Base-by-base conservation (phyloP, 371 early-diverging fungal genomes). In the Rhizomucor miehei region DNA sequence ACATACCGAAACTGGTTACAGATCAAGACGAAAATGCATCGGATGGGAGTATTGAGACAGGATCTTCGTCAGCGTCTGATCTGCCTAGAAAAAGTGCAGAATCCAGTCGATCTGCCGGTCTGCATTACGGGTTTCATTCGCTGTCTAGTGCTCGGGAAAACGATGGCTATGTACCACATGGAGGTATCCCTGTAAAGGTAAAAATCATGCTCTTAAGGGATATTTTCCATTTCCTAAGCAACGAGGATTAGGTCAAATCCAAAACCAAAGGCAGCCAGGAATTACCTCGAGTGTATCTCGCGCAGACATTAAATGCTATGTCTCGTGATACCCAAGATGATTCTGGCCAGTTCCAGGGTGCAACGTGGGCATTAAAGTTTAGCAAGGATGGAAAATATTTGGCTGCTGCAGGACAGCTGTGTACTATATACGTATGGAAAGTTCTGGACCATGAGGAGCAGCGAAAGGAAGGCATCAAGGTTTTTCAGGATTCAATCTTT, bases 351-450 rank as follows among this genome's bases (percentile, higher is more conserved):
- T 39, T 37, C 6, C 40, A 51, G 16, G 66, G 62, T n/a, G 79
- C 79, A 2, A 59, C 73, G 11, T 81, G 81, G 81, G 60, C 65
- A 12, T 55, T 89, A 69, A 70, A 82, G 49, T 91, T 93, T 57
- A 89, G 87, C 58, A 69, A 78, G 16, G 84, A 85, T 69, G 94
- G 94, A 5, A 67, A 76, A 60, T 92, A 85, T 60, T 63, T 94
- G 63, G 94, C 92, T 2, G 71, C 81, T 5, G 90, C 87, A 44
- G 89, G 90, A 12, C 88, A 89, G 53, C 89, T 85, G 65, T 79
- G 81, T 48, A 57, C 81, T 9, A 62, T 94, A 19, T 66, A 85
- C 17, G 69, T 92, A 4, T 94, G 91, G 90, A 75, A 77, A 29
- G 66, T 92, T 6, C 44, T 69, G 9, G 60, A 54, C 44, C 20